Evolutionary conservation across 2,329 filamentous ascomycete genomes (phyloP), one percentile per base, ranked within the genome.

Genomic region (Cladosporium sp.): DNA sequence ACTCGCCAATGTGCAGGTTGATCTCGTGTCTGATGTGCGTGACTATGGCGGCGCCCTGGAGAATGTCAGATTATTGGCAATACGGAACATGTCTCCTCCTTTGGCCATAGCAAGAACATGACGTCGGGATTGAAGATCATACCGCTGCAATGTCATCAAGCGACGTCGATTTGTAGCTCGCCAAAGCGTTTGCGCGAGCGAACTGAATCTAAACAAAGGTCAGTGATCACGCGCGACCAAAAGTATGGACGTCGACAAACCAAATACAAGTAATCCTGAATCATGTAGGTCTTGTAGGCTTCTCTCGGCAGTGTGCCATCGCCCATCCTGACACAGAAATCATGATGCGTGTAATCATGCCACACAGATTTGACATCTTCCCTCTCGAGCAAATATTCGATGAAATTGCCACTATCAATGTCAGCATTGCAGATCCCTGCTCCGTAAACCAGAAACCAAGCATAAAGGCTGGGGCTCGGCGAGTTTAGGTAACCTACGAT

Each of bases 191-290:
- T 55, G 93, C 93, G 71, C 94, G 85, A 1, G 93, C 89, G 78
- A 97, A 98, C 74, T 97, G 93, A 57, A 91, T 85, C 61, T 57
- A 21, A 11, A 7, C 90, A 93, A 60, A 28, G 2, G 41, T 47
- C 30, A 71, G 47, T 59, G 55, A 59, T 30, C 47, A 38, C 15
- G 11, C n/a, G 3, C 34, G 10, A 57, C 47, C 10, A 15, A 24
- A 24, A n/a, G n/a, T 1, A 10, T 14, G 58, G 30, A 49, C 18
- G n/a, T 28, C 5, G 11, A 63, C 60, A 14, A n/a, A 64, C 61
- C 18, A 97, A 81, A 74, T 95, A 98, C 4, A 97, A 83, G 74
- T 97, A 97, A 74, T 98, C 94, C 73, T 98, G 94, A 11, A 95
- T 85, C 65, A 98, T 87, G 76, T 97, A 98, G 47, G 90, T 86